Conservation (phyloP, 208 protist genomes). For the Trichomonas gallinae region DNA sequence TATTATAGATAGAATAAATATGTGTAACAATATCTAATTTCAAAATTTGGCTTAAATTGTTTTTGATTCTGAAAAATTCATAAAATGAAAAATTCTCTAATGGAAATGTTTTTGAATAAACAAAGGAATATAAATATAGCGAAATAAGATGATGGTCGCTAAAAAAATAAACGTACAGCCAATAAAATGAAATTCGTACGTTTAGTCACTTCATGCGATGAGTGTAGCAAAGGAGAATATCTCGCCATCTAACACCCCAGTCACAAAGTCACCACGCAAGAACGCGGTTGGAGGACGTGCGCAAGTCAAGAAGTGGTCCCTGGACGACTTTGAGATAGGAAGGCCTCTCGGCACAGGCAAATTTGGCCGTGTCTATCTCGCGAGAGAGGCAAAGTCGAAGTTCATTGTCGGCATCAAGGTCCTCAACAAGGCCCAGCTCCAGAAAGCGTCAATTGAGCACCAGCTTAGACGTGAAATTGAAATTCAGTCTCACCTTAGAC, state of each 20-base stretch:
- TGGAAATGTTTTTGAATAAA: no score
- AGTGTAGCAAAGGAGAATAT: background rate
- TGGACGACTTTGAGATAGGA: slow-evolving; percentile 57
- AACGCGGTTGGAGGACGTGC: background rate
- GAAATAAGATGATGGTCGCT: no score
- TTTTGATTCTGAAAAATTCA: no score
- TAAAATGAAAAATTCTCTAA: no score
- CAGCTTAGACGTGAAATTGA: slow-evolving; percentile 95
- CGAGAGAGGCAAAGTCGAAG: slow-evolving; percentile 82
- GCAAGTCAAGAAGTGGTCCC: slow-evolving; percentile 33
- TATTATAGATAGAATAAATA: no score
- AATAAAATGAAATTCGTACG: background rate
- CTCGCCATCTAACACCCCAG: background rate
- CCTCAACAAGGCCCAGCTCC: slow-evolving; percentile 72
- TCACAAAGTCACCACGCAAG: background rate
- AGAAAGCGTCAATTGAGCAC: slow-evolving; percentile 76
- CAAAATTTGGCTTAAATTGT: no score
- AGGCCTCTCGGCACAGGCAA: slow-evolving; percentile 65
- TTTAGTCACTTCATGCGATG: background rate
- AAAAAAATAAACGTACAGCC: no score
- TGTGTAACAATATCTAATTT: no score
- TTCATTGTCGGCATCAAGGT: slow-evolving; percentile 93
- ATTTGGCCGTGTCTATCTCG: slow-evolving; percentile 94
- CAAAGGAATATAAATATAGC: no score
- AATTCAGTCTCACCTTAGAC: slow-evolving; percentile 89